Percentiles rank a stretch among this genome's conserved stretches.
These are phyloP conservation scores for Naganishia vaughanmartiniae DNA, from an alignment of 768 basidiomycete species.

Conservation along the genomic window DNA sequence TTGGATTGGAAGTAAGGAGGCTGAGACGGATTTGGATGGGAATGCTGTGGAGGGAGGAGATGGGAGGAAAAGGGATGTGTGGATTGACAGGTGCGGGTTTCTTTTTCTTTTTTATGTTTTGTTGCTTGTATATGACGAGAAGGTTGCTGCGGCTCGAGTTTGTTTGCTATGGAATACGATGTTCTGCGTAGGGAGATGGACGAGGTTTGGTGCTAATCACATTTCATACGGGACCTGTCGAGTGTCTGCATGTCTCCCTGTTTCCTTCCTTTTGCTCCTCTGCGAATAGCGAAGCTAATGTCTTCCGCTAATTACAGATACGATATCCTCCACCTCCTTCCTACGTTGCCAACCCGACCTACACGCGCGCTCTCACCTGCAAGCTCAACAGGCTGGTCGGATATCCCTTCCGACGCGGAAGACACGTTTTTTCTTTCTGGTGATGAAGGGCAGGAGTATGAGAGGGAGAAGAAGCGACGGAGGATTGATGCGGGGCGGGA, in stretches of 20 bases:
- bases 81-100: conserved; percentile 73
- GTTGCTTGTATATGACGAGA: background rate
- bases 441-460: conserved; percentile 65
- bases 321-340: conserved; percentile 72
- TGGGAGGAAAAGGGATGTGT: conserved; percentile 54
- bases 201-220: background rate
- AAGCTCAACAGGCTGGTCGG: conserved; percentile 68
- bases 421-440: conserved; percentile 77
- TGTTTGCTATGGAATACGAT: background rate
- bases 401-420: conserved; percentile 79
- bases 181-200: background rate
- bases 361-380: conserved; percentile 50
- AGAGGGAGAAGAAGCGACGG: conserved; percentile 65
- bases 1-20: conserved; percentile 7
- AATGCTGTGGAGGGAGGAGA: conserved; percentile 27
- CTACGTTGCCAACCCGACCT: conserved; percentile 54
- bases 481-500: conserved; percentile 63
- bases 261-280: background rate
- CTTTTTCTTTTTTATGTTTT: conserved; percentile 34
- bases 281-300: background rate
- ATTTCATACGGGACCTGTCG: background rate
- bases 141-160: background rate
- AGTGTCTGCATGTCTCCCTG: background rate
- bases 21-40: conserved; percentile 2
- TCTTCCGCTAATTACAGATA: conserved; percentile 58